phyloP scores from a whole-genome alignment of 495 filamentous ascomycete species.

The Letharia columbiana region DNA sequence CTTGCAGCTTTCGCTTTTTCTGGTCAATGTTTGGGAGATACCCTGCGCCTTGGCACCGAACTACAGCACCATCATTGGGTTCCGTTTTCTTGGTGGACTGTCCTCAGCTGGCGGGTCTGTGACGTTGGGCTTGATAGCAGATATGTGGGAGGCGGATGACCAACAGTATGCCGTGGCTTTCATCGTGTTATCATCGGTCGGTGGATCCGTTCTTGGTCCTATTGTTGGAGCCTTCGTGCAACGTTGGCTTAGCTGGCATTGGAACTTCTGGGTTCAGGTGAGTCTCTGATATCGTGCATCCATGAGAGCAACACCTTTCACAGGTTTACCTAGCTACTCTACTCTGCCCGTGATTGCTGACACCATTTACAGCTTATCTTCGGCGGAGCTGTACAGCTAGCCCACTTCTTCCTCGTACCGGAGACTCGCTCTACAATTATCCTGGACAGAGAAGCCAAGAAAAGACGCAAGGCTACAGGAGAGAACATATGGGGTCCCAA shows the following conservation, averaged over 20 bases:
- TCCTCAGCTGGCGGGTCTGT: conserved; percentile 71
- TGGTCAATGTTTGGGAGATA: conserved; percentile 70
- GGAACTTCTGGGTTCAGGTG: conserved; percentile 69
- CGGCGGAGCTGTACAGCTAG: conserved; percentile 53
- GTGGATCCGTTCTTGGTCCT: conserved; percentile 67
- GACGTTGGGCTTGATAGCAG: conserved; percentile 74
- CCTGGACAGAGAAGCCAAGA: conserved; percentile 58
- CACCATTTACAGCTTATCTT: conserved; percentile 45
- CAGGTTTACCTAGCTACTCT: neutral
- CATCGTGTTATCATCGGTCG: conserved; percentile 67
- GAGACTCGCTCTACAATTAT: conserved; percentile 62
- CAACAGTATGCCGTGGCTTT: conserved; percentile 69
- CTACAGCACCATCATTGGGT: conserved; percentile 56
- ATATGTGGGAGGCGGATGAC: conserved; percentile 65
- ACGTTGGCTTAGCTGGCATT: conserved; percentile 57
- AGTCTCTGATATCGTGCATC: neutral
- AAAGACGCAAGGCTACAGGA: conserved; percentile 49
- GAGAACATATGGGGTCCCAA: conserved; percentile 55
- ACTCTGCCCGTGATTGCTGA: neutral
- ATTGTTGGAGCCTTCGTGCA: conserved; percentile 73
- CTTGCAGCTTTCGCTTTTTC: conserved; percentile 56
- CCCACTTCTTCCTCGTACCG: conserved; percentile 58
- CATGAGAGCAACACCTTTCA: neutral
- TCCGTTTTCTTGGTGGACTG: conserved; percentile 59
- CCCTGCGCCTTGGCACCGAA: conserved; percentile 65